These are phyloP conservation scores for Colletotrichum melonis DNA, from an alignment of 2,329 filamentous ascomycete genomes.

Conservation along the genomic window DNA sequence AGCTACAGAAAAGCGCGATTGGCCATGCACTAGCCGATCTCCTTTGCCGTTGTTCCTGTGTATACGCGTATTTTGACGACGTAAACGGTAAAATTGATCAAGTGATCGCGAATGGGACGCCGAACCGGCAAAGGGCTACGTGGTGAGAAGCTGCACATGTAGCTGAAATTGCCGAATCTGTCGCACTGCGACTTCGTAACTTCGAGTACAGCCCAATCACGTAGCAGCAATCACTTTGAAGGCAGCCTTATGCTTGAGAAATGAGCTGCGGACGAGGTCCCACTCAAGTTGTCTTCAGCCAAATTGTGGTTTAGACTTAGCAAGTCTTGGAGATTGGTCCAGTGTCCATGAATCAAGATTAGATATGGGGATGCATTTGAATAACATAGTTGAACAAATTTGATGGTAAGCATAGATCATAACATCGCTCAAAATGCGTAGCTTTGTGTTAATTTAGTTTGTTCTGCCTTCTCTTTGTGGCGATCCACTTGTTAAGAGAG, in stretches of 20 bases:
- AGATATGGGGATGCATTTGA: no score
- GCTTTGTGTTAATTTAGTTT: no score
- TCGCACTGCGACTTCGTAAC: neutral
- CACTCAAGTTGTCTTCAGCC: no score
- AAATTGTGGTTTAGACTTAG: no score
- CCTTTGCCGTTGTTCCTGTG: neutral
- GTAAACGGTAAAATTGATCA: neutral
- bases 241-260: neutral
- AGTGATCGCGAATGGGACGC: neutral
- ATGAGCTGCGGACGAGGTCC: no score
- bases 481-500: no score
- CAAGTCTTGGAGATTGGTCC: no score
- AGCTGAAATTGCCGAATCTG: neutral
- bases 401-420: no score
- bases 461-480: no score
- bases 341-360: no score
- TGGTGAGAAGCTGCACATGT: neutral
- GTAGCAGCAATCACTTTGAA: neutral
- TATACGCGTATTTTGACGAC: neutral
- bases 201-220: neutral
- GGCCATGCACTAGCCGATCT: neutral
- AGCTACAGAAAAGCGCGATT: neutral
- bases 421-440: no score
- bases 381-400: no score
- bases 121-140: fast-evolving